phyloP scores from a whole-genome alignment of 179 eudicot genomes.

The Vitellaria paradoxa region DNA sequence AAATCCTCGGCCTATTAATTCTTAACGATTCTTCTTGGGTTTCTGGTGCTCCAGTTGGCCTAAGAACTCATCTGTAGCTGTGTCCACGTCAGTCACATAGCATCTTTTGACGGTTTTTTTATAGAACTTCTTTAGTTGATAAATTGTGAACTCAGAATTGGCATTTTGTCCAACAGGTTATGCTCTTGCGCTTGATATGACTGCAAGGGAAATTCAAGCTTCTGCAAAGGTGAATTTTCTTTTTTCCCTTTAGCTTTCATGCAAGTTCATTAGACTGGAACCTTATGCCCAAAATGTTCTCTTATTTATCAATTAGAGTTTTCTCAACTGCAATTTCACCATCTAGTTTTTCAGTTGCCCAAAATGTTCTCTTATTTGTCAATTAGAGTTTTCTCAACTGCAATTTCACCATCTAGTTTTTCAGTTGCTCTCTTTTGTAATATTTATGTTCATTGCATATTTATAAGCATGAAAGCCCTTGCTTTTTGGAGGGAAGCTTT shows the following conservation, averaged over 20 bases:
- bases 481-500: background rate
- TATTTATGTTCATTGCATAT: background rate
- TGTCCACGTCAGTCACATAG: background rate
- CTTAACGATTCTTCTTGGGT: background rate
- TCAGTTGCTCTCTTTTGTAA: background rate
- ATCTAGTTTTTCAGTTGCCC: background rate
- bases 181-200: conserved; percentile 95
- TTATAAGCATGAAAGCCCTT: background rate
- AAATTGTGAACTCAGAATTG: background rate
- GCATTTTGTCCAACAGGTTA: conserved; percentile 50
- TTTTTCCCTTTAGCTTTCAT: background rate
- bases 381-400: background rate
- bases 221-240: conserved; percentile 57
- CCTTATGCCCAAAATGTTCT: background rate
- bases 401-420: background rate
- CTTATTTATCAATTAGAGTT: background rate
- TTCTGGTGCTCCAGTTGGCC: too few species aligned
- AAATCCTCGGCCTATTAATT: too few species aligned
- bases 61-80: too few species aligned
- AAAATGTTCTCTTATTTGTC: background rate
- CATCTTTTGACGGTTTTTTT: background rate
- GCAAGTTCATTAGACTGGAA: background rate
- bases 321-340: background rate
- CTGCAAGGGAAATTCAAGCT: conserved; percentile 94
- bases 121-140: background rate